These are phyloP conservation scores for Asterionellopsis glacialis DNA, from an alignment of 108 stramenopile genomes.

Conservation along the genomic window DNA sequence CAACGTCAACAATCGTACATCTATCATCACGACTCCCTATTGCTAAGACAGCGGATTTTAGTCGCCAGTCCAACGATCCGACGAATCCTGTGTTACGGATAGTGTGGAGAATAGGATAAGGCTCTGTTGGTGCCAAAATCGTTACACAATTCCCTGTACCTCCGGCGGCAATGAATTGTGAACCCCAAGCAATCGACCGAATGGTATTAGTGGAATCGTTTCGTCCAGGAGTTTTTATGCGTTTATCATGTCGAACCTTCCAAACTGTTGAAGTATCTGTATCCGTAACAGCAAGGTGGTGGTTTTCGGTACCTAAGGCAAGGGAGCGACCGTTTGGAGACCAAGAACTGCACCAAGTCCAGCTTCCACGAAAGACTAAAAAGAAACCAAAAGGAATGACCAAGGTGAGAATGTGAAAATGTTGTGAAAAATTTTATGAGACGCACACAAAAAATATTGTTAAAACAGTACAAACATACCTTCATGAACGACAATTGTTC, in stretches of 20 bases:
- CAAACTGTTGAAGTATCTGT: conserved; percentile 43
- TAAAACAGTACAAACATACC: neutral
- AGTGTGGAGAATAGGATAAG: conserved; percentile 48
- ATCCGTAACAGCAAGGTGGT: conserved; percentile 56
- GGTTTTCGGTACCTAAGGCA: conserved; percentile 72
- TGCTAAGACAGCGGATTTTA: conserved; percentile 46
- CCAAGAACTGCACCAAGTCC: conserved; percentile 69
- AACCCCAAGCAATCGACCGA: conserved; percentile 64
- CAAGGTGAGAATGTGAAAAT: too few species aligned
- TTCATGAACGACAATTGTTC: conserved; percentile 46
- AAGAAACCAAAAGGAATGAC: too few species aligned
- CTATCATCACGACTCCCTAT: conserved; percentile 59
- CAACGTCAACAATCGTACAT: conserved; percentile 42
- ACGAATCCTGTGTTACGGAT: conserved; percentile 60
- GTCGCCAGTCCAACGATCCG: conserved; percentile 50
- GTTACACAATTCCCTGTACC: conserved; percentile 68
- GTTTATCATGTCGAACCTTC: conserved; percentile 53
- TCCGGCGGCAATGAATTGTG: conserved; percentile 62
- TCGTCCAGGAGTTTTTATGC: conserved; percentile 19
- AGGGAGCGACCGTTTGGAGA: conserved; percentile 61
- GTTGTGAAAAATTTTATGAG: too few species aligned
- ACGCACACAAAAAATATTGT: too few species aligned
- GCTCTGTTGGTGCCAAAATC: conserved; percentile 54
- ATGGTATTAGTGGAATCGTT: conserved; percentile 57
- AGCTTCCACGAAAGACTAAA: conserved; percentile 29